A percentile compares a stretch with the other conserved stretches of the same genome.
phyloP scores from a whole-genome alignment of 2,329 filamentous ascomycete species.

The Botryotinia convoluta region DNA sequence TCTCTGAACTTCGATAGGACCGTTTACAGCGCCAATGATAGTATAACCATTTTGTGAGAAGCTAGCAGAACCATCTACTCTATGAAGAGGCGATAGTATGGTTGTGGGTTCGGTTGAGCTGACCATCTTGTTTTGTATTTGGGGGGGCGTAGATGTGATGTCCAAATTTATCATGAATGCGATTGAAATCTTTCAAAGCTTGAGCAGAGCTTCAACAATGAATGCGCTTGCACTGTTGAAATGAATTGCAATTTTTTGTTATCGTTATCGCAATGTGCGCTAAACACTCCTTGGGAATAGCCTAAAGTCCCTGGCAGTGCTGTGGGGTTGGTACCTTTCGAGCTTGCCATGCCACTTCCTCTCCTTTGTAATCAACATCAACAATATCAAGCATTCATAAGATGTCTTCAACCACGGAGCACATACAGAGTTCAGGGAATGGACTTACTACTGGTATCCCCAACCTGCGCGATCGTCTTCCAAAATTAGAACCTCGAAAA shows the following conservation, averaged over 20 bases:
- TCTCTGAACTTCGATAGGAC: slow-evolving; percentile 84
- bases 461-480: slow-evolving; percentile 57
- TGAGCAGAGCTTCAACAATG: neutral
- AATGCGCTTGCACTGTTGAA: neutral
- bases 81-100: slow-evolving; percentile 57
- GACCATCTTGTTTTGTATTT: slow-evolving; percentile 35
- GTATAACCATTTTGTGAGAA: slow-evolving; percentile 75
- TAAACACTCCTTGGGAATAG: slow-evolving; percentile 15
- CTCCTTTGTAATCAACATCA: slow-evolving; percentile 6
- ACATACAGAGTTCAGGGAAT: slow-evolving; percentile 9
- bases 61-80: slow-evolving; percentile 76
- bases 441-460: slow-evolving; percentile 39
- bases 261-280: slow-evolving; percentile 17
- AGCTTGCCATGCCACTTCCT: neutral
- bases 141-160: neutral
- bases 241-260: slow-evolving; percentile 14
- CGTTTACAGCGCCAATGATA: slow-evolving; percentile 83
- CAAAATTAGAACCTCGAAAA: slow-evolving; percentile 65
- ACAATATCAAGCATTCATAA: slow-evolving; percentile 19
- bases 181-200: slow-evolving; percentile 9
- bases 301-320: neutral
- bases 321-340: slow-evolving; percentile 1
- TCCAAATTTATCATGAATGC: neutral
- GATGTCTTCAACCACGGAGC: slow-evolving; percentile 34
- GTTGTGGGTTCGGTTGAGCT: slow-evolving; percentile 46